phyloP scores from a whole-genome alignment of 148 eudicot species.

The Mesembryanthemum crystallinum region DNA sequence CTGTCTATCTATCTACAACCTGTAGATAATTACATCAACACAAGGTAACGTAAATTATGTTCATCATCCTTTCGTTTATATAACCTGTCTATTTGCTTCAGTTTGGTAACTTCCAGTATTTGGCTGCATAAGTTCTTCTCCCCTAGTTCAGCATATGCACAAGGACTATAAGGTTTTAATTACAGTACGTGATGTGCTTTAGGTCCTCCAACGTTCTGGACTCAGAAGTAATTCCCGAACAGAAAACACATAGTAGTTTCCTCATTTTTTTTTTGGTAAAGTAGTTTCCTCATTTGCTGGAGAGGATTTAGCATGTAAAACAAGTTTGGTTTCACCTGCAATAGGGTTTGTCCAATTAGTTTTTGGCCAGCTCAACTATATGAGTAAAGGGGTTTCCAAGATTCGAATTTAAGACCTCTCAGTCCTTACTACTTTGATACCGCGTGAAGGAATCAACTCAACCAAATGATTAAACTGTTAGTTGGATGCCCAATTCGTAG shows the following conservation, averaged over 20 bases:
- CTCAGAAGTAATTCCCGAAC: constrained; percentile 60
- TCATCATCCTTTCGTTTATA: not conserved
- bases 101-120: not conserved
- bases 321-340: constrained; percentile 55
- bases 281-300: too few species aligned
- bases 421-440: too few species aligned
- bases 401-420: too few species aligned
- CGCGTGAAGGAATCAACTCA: too few species aligned
- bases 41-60: not conserved
- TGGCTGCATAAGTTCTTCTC: not conserved
- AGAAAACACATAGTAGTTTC: constrained; percentile 59
- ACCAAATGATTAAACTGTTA: too few species aligned
- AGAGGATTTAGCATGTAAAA: constrained; percentile 37
- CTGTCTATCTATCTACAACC: constrained; percentile 19
- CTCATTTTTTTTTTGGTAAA: too few species aligned
- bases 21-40: constrained; percentile 2
- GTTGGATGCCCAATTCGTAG: too few species aligned
- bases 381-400: too few species aligned
- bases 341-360: constrained; percentile 53
- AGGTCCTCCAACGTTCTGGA: constrained; percentile 24
- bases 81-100: not conserved
- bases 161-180: constrained; percentile 15
- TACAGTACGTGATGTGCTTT: constrained; percentile 21
- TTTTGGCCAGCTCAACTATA: too few species aligned
- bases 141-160: constrained; percentile 11